Conservation (phyloP, 768 basidiomycete genomes). For the Hygrocybe punicea region DNA sequence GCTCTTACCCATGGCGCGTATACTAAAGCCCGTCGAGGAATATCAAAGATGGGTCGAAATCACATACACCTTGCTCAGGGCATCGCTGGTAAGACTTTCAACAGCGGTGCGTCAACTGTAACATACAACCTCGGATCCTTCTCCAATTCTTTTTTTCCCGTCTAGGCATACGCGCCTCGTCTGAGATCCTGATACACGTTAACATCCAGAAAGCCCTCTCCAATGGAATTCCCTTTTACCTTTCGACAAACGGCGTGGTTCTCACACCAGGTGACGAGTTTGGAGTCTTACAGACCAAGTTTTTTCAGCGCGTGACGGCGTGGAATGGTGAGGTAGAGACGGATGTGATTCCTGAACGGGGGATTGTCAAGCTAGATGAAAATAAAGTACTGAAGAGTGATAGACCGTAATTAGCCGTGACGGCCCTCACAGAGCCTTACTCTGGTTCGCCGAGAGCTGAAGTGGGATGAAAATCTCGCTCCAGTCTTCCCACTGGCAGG, state of each 20-base stretch:
- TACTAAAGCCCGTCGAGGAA: conserved; percentile 47
- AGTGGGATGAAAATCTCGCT: no score
- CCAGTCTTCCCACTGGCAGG: no score
- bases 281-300: conserved; percentile 50
- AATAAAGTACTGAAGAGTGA: no score
- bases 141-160: background rate
- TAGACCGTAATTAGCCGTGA: no score
- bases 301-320: conserved; percentile 46
- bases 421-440: no score
- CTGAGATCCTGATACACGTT: conserved; percentile 64
- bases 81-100: conserved; percentile 45
- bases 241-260: conserved; percentile 66
- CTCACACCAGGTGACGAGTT: conserved; percentile 59
- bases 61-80: conserved; percentile 74
- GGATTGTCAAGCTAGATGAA: no score
- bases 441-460: no score
- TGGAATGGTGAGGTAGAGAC: background rate
- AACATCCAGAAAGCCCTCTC: conserved; percentile 52
- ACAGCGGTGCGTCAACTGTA: conserved; percentile 46
- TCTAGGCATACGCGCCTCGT: conserved; percentile 24
- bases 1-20: background rate
- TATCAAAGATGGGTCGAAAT: conserved; percentile 65
- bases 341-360: no score
- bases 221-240: conserved; percentile 52
- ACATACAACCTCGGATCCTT: background rate